phyloP scores from a whole-genome alignment of 306 rosid species.

The Glycyrrhiza uralensis region DNA sequence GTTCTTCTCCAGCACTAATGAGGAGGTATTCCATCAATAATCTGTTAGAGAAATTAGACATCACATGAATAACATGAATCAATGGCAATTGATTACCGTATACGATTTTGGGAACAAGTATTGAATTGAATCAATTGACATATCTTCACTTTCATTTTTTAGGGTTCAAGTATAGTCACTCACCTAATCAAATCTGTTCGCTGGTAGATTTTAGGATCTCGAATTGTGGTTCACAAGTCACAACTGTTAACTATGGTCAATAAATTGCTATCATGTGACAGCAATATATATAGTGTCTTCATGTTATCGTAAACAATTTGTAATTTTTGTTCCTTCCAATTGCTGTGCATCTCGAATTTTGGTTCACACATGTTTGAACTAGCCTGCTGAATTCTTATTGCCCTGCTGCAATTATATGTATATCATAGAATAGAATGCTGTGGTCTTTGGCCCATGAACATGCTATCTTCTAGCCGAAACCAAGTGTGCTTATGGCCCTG shows the following conservation, averaged over 20 bases:
- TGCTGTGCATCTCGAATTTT: too few relatives aligned
- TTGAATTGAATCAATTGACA: background rate
- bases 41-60: too few relatives aligned
- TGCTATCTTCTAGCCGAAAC: background rate
- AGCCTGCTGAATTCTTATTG: background rate
- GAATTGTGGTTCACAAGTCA: conserved; percentile 12
- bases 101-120: background rate
- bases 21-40: too few relatives aligned
- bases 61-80: too few relatives aligned
- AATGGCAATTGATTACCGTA: background rate
- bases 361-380: too few relatives aligned
- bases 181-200: background rate
- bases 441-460: background rate
- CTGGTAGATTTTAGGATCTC: background rate
- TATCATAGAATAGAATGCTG: background rate
- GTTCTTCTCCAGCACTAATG: too few relatives aligned
- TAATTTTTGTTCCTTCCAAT: too few relatives aligned
- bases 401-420: background rate
- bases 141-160: background rate
- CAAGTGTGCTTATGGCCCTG: background rate
- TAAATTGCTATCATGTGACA: background rate
- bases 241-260: background rate
- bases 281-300: background rate
- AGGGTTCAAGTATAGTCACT: background rate
- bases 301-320: too few relatives aligned